Evolutionary conservation across 2,329 filamentous ascomycete species (phyloP), one percentile per base, ranked within the genome.

Genomic region (Coniochaeta prunicola): DNA sequence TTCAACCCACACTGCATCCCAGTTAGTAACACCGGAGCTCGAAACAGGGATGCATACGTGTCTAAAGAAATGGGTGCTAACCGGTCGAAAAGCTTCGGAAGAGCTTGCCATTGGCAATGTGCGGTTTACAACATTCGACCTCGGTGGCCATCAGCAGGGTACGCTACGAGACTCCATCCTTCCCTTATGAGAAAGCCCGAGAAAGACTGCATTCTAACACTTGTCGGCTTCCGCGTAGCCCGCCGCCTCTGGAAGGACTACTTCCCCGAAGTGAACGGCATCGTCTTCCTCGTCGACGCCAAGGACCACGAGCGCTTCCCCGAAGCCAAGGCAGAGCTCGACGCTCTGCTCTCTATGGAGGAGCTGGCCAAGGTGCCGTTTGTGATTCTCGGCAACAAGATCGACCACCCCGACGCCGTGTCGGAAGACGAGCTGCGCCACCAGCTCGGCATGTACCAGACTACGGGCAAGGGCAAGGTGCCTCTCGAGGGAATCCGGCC

Each of bases 351-450:
- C 66, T 87, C 90, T 63, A 97, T 99, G 93, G 94, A 99, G 78
- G 93, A 97, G 73, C 85, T 99, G 40, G 80, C 86, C 73, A 97
- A 96, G 82, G 94, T 96, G 9, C 94, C 94, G 58, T 97, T 97
- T 75, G 85, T 97, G 62, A 86, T 99, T 67, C 85, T 99, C 64
- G 94, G 94, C 68, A 99, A 99, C 86, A 99, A 99, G 86, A 99
- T 99, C 75, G 94, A 99, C 76, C 92, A 97, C 80, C 92, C 92
- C 58, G 90, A 96, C 67, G 94, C 94, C 63, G 88, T 97, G 58
- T 93, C 89, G 65, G 94, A 99, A 82, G 93, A 97, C 69, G 91
- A 97, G 79, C 84, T 97, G 71, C 86, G 94, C 75, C 88, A 93
- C 73, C 89, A 92, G 74, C 82, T 99, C 60, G 94, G 94, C 63